A percentile compares a stretch with the other conserved stretches of the same genome.
phyloP scores from a whole-genome alignment of 2,329 filamentous ascomycete genomes.

The Cladosporium colombiae region DNA sequence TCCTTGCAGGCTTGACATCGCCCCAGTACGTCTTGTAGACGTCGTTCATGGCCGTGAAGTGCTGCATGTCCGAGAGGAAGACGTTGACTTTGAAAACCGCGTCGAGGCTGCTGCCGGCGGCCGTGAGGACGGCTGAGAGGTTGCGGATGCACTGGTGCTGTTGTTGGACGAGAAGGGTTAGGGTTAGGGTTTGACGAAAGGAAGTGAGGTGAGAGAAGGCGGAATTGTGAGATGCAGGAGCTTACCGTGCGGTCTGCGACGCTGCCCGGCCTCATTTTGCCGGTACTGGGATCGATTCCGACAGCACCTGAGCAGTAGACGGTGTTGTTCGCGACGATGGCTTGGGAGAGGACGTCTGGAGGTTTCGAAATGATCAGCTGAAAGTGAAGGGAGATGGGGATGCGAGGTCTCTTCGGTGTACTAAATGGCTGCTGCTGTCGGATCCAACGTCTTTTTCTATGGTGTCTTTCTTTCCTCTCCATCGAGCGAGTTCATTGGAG shows the following conservation, averaged over 20 bases:
- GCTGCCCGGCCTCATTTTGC: slow-evolving; percentile 31
- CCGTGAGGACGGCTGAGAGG: slow-evolving; percentile 60
- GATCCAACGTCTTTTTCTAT: neutral
- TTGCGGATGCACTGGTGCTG: slow-evolving; percentile 60
- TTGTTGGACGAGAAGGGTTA: neutral
- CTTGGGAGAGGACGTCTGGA: slow-evolving; percentile 30
- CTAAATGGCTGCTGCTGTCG: too few relatives aligned
- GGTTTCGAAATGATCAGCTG: neutral
- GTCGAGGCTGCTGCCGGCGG: slow-evolving; percentile 58
- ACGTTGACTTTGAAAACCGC: slow-evolving; percentile 69
- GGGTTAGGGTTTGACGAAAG: neutral
- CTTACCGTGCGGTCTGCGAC: slow-evolving; percentile 30
- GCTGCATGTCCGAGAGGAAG: slow-evolving; percentile 64
- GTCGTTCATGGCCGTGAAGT: slow-evolving; percentile 62
- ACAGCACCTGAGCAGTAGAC: slow-evolving; percentile 71
- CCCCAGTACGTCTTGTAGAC: slow-evolving; percentile 47
- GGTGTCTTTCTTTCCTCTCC: neutral
- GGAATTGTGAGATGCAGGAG: neutral
- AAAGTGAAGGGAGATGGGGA: neutral
- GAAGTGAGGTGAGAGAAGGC: too few relatives aligned
- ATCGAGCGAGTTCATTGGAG: too few relatives aligned
- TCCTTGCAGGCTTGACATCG: slow-evolving; percentile 37
- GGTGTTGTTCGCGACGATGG: slow-evolving; percentile 56
- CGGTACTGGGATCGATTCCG: slow-evolving; percentile 58
- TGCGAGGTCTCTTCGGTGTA: too few relatives aligned